Percentiles rank a stretch among this genome's conserved stretches.
Evolutionary conservation across 2,329 filamentous ascomycete species (phyloP).

Genomic region (Chrysoporthe austroafricana): DNA sequence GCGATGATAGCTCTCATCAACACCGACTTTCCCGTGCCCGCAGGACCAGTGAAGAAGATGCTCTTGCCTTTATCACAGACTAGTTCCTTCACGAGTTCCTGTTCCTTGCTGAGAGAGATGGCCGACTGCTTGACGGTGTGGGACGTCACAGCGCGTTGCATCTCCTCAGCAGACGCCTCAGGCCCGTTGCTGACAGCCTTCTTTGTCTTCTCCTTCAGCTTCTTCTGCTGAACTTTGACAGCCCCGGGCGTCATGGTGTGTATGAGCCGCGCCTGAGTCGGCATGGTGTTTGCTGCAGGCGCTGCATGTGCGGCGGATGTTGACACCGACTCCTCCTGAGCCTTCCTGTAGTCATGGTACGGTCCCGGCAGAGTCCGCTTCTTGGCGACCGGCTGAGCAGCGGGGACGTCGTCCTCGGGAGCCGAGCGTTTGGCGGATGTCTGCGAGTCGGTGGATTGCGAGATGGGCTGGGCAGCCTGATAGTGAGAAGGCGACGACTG

Average conservation of each 20-base stretch:
- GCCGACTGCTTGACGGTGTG: constrained; percentile 49
- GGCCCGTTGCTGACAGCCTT: constrained; percentile 42
- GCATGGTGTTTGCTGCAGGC: constrained; percentile 39
- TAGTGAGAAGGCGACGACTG: constrained; percentile 61
- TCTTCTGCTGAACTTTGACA: constrained; percentile 77
- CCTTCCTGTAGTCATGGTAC: constrained; percentile 36
- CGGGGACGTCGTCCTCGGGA: constrained; percentile 37
- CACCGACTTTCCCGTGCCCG: constrained; percentile 96
- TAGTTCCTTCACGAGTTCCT: constrained; percentile 79
- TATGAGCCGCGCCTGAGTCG: constrained; percentile 44
- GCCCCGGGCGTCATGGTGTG: constrained; percentile 79
- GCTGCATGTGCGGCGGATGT: constrained; percentile 31
- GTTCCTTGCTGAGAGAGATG: constrained; percentile 82
- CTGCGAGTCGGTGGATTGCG: constrained; percentile 26
- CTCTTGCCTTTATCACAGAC: constrained; percentile 82
- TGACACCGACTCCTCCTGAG: constrained; percentile 38
- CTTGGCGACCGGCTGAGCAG: constrained; percentile 51
- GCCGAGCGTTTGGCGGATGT: constrained; percentile 49
- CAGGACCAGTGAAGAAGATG: constrained; percentile 97
- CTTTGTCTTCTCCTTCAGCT: constrained; percentile 67
- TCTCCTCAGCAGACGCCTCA: constrained; percentile 49
- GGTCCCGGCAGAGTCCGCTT: constrained; percentile 67
- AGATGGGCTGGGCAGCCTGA: constrained; percentile 39
- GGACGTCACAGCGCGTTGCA: constrained; percentile 46
- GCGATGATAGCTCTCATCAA: constrained; percentile 90